phyloP scores from a whole-genome alignment of 352 stramenopile species.

The Phytophthora fragariaefolia region DNA sequence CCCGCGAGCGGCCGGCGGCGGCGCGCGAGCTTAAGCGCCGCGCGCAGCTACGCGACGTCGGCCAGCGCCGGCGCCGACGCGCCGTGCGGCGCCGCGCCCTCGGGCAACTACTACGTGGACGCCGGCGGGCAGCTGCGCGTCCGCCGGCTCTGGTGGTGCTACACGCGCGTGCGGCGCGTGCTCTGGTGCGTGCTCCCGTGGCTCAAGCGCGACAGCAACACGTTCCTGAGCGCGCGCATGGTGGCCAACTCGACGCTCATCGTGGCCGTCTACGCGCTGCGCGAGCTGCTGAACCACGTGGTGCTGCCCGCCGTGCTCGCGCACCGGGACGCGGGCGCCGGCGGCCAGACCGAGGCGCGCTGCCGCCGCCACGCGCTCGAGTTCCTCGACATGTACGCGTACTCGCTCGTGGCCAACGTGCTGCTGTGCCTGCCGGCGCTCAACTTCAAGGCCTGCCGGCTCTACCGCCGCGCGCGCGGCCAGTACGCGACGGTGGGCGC shows the following conservation, averaged over 20 bases:
- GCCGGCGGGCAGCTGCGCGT: conserved; percentile 50
- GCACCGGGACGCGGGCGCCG: conserved; percentile 26
- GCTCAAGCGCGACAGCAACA: conserved; percentile 81
- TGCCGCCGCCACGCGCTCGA: conserved; percentile 65
- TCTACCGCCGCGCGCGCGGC: conserved; percentile 47
- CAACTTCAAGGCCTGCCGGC: conserved; percentile 60
- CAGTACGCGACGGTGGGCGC: conserved; percentile 32
- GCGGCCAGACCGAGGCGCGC: conserved; percentile 24
- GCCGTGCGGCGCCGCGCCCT: conserved; percentile 41
- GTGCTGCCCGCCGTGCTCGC: conserved; percentile 50
- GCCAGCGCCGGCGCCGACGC: conserved; percentile 23
- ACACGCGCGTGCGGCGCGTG: conserved; percentile 53
- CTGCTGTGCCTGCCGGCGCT: conserved; percentile 75
- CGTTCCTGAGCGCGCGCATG: conserved; percentile 75
- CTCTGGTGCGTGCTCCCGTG: conserved; percentile 57
- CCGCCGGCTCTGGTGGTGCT: conserved; percentile 64
- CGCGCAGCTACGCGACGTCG: background rate
- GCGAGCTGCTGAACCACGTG: conserved; percentile 56
- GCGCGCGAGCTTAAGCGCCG: conserved; percentile 9
- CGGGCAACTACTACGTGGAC: conserved; percentile 77
- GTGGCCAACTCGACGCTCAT: conserved; percentile 81
- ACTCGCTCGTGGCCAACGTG: conserved; percentile 66
- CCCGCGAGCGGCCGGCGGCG: conserved; percentile 10
- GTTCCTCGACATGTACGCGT: conserved; percentile 73
- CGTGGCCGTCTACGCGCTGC: conserved; percentile 57